Evolutionary conservation across 2,329 filamentous ascomycete species (phyloP), one percentile per base, ranked within the genome.

Genomic region (Ceratocystis alfenasii): DNA sequence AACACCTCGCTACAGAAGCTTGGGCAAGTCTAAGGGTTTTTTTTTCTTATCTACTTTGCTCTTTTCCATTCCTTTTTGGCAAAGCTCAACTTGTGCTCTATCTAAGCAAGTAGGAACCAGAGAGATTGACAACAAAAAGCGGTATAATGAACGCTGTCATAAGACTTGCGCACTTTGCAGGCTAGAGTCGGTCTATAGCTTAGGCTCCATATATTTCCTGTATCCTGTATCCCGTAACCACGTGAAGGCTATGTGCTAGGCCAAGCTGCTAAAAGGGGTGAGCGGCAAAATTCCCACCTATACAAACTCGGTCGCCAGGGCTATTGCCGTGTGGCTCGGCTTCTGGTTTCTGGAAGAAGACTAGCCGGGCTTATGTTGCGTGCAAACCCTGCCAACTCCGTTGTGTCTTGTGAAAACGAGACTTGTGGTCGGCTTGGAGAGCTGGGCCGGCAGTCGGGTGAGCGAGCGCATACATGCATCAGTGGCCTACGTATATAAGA

Each of bases 301-400:
- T 12, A 59, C 55, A 7, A 41, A n/a, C 55, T 59, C 55, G 55
- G 55, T 59, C 55, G 28, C 20, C 48, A 45, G 63, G 33, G 30
- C n/a, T 44, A 55, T 50, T 64, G 63, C 48, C 63, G 63, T 59
- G 28, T 25, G 63, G 36, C 33, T 44, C 28, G 50, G 50, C 30
- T 41, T 33, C 62, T 36, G 50, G 50, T n/a, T 41, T 48, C 62
- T 36, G 44, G 48, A 57, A 59, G 30, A 41, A 57, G 33, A 45
- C 44, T 33, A 41, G 55, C 50, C 48, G 48, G 36, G 63, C 36
- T 57, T 30, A 59, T n/a, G 36, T 15, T 41, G 36, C 36, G 36
- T 41, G 10, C 36, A 41, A 57, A 59, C 48, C 48, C 44, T 57
- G 28, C n/a, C 28, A 44, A 20, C 20, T 64, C 36, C 28, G 48